phyloP scores from a whole-genome alignment of 176 grass and related monocot genomes.

The Calamus simplicifolius region DNA sequence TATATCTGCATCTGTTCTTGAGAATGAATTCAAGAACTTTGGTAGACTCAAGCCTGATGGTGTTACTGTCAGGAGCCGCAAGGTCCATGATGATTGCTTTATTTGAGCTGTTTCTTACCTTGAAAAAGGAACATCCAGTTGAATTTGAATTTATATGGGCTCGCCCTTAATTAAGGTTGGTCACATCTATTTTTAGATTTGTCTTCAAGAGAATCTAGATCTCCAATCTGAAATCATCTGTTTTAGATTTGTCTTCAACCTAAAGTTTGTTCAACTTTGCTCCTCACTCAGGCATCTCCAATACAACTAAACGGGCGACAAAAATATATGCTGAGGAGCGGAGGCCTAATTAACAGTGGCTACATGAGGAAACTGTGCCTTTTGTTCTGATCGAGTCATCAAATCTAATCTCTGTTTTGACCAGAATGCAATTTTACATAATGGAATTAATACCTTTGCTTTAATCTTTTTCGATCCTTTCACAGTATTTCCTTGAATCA shows the following conservation, averaged over 20 bases:
- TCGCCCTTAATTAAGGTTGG: conserved; percentile 20
- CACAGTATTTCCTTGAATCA: too few species aligned
- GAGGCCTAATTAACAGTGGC: conserved; percentile 55
- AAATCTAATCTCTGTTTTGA: too few species aligned
- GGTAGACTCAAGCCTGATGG: conserved; percentile 70
- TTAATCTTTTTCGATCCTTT: too few species aligned
- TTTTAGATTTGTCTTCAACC: too few species aligned
- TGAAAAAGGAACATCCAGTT: too few species aligned
- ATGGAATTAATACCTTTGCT: too few species aligned
- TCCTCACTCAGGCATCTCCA: conserved; percentile 45
- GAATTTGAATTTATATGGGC: neutral
- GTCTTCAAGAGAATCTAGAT: too few species aligned
- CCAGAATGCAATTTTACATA: too few species aligned
- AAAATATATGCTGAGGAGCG: conserved; percentile 92
- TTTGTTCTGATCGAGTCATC: too few species aligned
- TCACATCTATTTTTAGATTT: neutral
- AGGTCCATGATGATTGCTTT: conserved; percentile 26
- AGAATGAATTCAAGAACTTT: conserved; percentile 78
- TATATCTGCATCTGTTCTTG: conserved; percentile 53
- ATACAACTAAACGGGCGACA: conserved; percentile 72
- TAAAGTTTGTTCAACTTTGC: too few species aligned
- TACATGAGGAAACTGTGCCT: too few species aligned
- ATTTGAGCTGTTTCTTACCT: neutral
- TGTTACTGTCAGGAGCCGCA: conserved; percentile 86
- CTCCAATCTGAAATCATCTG: too few species aligned